These are phyloP conservation scores for Fusarium sp. DNA, from an alignment of 2,329 filamentous ascomycete genomes.

Conservation along the genomic window DNA sequence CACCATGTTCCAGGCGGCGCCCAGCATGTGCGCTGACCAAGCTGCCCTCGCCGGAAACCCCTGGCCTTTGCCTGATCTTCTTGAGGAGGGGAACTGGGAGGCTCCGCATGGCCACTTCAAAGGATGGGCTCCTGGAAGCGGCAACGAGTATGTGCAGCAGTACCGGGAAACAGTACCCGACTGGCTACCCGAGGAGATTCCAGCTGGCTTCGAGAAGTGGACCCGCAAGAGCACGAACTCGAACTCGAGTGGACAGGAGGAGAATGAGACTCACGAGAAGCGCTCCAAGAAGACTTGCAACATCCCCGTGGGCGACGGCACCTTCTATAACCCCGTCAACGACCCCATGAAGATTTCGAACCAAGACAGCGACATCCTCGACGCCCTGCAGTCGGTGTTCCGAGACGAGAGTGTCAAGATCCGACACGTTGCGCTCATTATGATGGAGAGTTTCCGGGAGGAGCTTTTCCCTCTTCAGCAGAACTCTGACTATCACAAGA, in stretches of 20 bases:
- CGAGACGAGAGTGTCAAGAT: slow-evolving; percentile 54
- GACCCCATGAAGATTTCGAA: slow-evolving; percentile 62
- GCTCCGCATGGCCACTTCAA: slow-evolving; percentile 46
- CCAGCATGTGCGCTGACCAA: slow-evolving; percentile 45
- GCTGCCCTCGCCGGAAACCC: slow-evolving; percentile 32
- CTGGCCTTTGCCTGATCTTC: slow-evolving; percentile 52
- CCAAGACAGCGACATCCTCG: slow-evolving; percentile 52
- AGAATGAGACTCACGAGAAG: not conserved
- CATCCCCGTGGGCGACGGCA: slow-evolving; percentile 37
- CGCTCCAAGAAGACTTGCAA: slow-evolving; percentile 11
- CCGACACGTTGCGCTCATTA: slow-evolving; percentile 62
- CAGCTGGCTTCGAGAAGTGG: slow-evolving; percentile 52
- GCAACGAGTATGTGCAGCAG: slow-evolving; percentile 38
- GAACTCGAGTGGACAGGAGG: slow-evolving; percentile 1
- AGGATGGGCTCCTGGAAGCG: slow-evolving; percentile 52
- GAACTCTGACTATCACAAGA: slow-evolving; percentile 56
- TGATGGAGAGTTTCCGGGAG: slow-evolving; percentile 62
- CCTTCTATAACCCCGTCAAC: slow-evolving; percentile 55
- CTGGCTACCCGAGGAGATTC: slow-evolving; percentile 49
- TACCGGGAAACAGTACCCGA: slow-evolving; percentile 48
- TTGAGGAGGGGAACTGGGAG: slow-evolving; percentile 47
- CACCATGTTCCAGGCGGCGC: slow-evolving; percentile 43
- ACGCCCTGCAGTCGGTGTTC: slow-evolving; percentile 46
- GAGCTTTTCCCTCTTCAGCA: slow-evolving; percentile 64
- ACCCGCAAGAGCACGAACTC: slow-evolving; percentile 22